Evolutionary conservation across 495 filamentous ascomycete species (phyloP).

Genomic region (Lindgomyces ingoldianus): DNA sequence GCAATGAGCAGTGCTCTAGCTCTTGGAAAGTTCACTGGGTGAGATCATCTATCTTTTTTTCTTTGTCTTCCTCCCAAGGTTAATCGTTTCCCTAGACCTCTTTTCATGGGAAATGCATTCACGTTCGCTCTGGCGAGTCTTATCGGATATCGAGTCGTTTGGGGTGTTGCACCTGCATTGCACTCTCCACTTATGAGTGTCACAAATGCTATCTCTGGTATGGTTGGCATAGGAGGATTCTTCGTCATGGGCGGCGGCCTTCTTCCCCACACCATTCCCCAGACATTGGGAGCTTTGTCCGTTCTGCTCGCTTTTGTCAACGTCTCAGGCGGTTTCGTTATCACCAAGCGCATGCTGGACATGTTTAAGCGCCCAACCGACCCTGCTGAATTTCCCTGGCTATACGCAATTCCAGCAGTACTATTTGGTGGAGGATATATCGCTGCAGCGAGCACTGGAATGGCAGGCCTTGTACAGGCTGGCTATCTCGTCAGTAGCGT

Average conservation of each 20-base stretch:
- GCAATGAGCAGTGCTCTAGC: constrained; percentile 72
- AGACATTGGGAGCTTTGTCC: constrained; percentile 71
- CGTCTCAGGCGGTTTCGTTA: constrained; percentile 77
- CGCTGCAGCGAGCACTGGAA: constrained; percentile 72
- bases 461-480: constrained; percentile 76
- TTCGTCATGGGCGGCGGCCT: constrained; percentile 79
- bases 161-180: constrained; percentile 73
- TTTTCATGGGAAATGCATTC: constrained; percentile 81
- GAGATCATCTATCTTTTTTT: not conserved
- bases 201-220: constrained; percentile 77
- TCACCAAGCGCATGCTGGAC: constrained; percentile 87
- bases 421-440: constrained; percentile 76
- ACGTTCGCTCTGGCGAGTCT: constrained; percentile 76
- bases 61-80: not conserved
- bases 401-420: constrained; percentile 72
- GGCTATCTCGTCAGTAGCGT: constrained; percentile 78
- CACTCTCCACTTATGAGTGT: constrained; percentile 84
- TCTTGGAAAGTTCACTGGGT: constrained; percentile 70
- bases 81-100: constrained; percentile 44
- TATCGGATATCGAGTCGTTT: constrained; percentile 78
- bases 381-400: constrained; percentile 79
- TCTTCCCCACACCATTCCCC: constrained; percentile 72
- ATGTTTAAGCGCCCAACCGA: constrained; percentile 82
- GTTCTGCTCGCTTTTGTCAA: constrained; percentile 82
- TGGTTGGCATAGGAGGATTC: constrained; percentile 80